phyloP scores from a whole-genome alignment of 2,329 filamentous ascomycete species.

The Falciphora oryzae region DNA sequence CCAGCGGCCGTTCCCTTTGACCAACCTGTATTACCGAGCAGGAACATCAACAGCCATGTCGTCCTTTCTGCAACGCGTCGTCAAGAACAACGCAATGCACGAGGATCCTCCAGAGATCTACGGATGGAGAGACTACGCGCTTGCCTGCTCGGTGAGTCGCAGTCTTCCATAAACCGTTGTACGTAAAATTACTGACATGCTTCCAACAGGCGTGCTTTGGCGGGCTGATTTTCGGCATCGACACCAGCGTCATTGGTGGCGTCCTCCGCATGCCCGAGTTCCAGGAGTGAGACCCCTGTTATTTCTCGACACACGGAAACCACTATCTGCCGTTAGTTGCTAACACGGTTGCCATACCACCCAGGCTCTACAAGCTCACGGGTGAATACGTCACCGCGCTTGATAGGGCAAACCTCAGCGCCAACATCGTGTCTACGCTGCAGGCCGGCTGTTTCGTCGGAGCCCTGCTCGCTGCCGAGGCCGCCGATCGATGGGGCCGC shows the following conservation, averaged over 20 bases:
- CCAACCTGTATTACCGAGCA: no score
- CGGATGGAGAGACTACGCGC: constrained; percentile 59
- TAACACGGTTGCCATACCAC: neutral
- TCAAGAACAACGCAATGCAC: constrained; percentile 55
- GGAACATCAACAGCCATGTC: constrained; percentile 9
- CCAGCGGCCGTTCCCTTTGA: neutral
- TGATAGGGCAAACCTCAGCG: neutral
- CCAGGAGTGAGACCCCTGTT: constrained; percentile 2
- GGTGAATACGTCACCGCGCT: neutral
- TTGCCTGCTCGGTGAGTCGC: constrained; percentile 44
- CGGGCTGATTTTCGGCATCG: constrained; percentile 21
- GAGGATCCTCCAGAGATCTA: constrained; percentile 62
- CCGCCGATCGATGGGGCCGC: neutral
- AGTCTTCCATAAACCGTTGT: neutral
- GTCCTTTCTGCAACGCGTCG: constrained; percentile 21
- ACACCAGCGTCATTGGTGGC: constrained; percentile 22
- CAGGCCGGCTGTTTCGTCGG: neutral
- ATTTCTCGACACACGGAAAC: neutral
- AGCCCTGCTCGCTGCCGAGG: neutral
- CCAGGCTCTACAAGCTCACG: neutral
- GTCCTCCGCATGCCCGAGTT: constrained; percentile 21
- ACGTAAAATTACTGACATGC: no score
- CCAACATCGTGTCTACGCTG: neutral
- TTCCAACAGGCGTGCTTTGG: constrained; percentile 17
- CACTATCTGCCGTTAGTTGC: no score